These are phyloP conservation scores for Physaria fendleri DNA, from an alignment of 345 rosid genomes.

Conservation along the genomic window DNA sequence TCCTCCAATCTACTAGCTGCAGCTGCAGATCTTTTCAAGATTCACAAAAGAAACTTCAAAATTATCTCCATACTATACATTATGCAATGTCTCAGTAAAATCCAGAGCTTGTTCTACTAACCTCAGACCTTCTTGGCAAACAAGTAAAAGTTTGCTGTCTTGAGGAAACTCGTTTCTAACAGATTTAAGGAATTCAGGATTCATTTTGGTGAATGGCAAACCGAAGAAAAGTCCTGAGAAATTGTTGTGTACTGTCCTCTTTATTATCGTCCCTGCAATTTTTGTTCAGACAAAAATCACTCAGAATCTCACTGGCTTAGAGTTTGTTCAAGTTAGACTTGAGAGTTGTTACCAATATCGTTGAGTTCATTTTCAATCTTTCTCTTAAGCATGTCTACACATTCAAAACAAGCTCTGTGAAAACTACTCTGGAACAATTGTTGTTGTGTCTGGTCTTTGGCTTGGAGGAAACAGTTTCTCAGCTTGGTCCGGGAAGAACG, in stretches of 20 bases:
- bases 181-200: conserved; percentile 62
- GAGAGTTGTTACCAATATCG: conserved; percentile 51
- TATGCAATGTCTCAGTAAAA: conserved; percentile 3
- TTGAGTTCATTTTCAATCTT: neutral
- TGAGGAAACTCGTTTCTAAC: conserved; percentile 56
- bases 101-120: conserved; percentile 25
- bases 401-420: conserved; percentile 18
- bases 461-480: conserved; percentile 61
- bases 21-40: conserved; percentile 64
- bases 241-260: conserved; percentile 86
- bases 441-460: conserved; percentile 15
- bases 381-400: conserved; percentile 18
- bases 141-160: conserved; percentile 67
- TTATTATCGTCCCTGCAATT: conserved; percentile 60
- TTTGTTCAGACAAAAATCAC: conserved; percentile 5
- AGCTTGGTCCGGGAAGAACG: conserved; percentile 88
- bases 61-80: neutral
- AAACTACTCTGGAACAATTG: conserved; percentile 10
- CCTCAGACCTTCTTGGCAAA: conserved; percentile 97
- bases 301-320: neutral
- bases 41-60: neutral
- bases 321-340: neutral
- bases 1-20: conserved; percentile 71
- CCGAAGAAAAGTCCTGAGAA: conserved; percentile 89
- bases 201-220: conserved; percentile 69